These are phyloP conservation scores for Trametopsis cervina DNA, from an alignment of 768 basidiomycete genomes.

Conservation along the genomic window DNA sequence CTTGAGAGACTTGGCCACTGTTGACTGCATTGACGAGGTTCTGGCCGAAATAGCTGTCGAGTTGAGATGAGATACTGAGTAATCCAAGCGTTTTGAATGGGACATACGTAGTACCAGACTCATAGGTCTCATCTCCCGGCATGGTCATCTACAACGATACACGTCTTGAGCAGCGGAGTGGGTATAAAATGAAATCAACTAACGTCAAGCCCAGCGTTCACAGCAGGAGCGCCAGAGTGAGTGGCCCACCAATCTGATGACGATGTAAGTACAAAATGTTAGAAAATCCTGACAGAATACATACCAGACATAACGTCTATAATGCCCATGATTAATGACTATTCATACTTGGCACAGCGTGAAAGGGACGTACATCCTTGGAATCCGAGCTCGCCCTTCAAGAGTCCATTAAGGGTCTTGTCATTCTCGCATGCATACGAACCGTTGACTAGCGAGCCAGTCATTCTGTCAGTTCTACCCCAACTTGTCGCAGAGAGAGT, in stretches of 20 bases:
- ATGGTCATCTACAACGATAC: constrained; percentile 52
- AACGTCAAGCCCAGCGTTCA: constrained; percentile 58
- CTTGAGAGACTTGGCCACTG: constrained; percentile 49
- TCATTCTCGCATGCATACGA: constrained; percentile 71
- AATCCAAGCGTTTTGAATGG: neutral
- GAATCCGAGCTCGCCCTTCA: constrained; percentile 37
- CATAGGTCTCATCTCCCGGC: constrained; percentile 43
- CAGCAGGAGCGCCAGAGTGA: constrained; percentile 43
- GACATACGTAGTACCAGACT: constrained; percentile 1
- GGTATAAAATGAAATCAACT: constrained; percentile 12
- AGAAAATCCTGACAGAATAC: constrained; percentile 8
- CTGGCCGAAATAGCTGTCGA: constrained; percentile 55
- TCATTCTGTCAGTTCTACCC: no score
- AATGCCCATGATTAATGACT: no score
- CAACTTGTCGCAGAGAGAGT: no score
- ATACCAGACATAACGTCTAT: constrained; percentile 23
- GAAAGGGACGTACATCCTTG: constrained; percentile 25
- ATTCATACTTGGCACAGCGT: no score
- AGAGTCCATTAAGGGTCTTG: constrained; percentile 49
- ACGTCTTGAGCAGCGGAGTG: neutral
- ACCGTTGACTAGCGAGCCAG: constrained; percentile 49
- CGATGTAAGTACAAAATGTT: constrained; percentile 26
- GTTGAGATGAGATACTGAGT: no score
- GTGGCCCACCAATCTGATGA: constrained; percentile 65
- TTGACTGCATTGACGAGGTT: constrained; percentile 52